Percentiles rank a stretch among this genome's conserved stretches.
These are phyloP conservation scores for Paramecium caudatum DNA, from an alignment of 73 alveolate species.

Conservation along the genomic window DNA sequence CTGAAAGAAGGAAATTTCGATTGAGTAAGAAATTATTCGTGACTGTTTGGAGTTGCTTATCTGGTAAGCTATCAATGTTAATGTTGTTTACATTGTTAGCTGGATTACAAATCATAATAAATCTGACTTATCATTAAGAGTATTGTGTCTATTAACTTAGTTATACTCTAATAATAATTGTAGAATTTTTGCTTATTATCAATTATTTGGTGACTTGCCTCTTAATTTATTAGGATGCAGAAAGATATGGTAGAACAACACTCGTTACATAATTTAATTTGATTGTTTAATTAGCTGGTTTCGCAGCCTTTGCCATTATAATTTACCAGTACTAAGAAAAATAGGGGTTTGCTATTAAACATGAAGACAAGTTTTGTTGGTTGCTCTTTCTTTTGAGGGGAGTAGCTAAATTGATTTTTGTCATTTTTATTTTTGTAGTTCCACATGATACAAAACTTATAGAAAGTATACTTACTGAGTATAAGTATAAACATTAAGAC, in stretches of 20 bases:
- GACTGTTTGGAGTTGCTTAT: background rate
- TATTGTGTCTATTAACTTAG: background rate
- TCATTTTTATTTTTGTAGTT: background rate
- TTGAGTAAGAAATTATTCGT: background rate
- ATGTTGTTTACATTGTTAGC: conserved; percentile 10
- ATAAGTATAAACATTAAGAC: background rate
- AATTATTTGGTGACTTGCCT: conserved; percentile 7
- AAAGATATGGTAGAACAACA: conserved; percentile 22
- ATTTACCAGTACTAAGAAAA: background rate
- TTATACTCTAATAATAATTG: conserved; percentile 4
- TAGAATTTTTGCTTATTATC: conserved; percentile 3
- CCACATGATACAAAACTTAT: background rate
- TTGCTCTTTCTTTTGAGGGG: conserved; percentile 29
- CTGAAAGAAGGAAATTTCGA: background rate
- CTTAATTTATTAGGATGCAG: conserved; percentile 27
- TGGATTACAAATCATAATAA: background rate
- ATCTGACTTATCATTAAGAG: background rate
- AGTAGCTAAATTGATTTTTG: background rate
- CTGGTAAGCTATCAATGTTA: background rate
- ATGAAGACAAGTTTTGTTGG: conserved; percentile 56
- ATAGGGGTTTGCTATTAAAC: background rate
- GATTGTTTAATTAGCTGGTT: background rate
- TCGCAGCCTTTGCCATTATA: background rate
- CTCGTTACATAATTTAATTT: background rate
- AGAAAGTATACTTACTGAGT: background rate